Conservation (phyloP, 2,329 filamentous ascomycete genomes). For the Karstenula rhodostoma region DNA sequence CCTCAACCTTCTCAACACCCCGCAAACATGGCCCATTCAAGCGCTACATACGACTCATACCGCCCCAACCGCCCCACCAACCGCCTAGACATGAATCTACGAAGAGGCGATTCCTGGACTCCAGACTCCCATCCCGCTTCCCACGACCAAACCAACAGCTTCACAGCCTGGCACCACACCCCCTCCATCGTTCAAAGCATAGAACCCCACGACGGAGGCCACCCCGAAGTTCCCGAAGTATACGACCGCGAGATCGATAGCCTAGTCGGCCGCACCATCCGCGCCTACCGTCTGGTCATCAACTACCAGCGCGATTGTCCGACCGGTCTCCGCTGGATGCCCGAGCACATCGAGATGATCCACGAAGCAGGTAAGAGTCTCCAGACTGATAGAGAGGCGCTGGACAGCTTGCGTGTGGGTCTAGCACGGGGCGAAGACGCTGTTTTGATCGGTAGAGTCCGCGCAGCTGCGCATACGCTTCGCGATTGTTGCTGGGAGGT, state of each 20-base stretch:
- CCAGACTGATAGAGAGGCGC: background rate
- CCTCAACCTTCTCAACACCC: background rate
- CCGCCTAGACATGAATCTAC: background rate
- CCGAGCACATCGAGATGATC: constrained; percentile 21
- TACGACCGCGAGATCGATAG: constrained; percentile 20
- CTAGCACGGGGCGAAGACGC: background rate
- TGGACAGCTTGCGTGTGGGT: background rate
- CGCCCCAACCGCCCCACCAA: background rate
- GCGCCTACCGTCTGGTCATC: constrained; percentile 31
- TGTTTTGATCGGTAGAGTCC: background rate
- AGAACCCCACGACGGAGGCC: no score
- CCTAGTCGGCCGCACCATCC: constrained; percentile 25
- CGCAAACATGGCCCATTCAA: background rate
- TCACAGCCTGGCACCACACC: background rate
- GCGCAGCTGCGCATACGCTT: background rate
- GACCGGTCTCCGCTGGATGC: constrained; percentile 29
- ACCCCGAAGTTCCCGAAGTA: constrained; percentile 14
- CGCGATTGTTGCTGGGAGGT: constrained; percentile 8
- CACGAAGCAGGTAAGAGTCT: constrained; percentile 21
- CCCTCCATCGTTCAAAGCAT: background rate
- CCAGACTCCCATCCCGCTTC: background rate
- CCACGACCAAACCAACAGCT: background rate
- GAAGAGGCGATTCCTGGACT: background rate
- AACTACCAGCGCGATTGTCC: constrained; percentile 24
- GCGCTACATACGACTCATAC: background rate